These are phyloP conservation scores for Silene noctiflora DNA, from an alignment of 179 eudicot species.

Conservation along the genomic window DNA sequence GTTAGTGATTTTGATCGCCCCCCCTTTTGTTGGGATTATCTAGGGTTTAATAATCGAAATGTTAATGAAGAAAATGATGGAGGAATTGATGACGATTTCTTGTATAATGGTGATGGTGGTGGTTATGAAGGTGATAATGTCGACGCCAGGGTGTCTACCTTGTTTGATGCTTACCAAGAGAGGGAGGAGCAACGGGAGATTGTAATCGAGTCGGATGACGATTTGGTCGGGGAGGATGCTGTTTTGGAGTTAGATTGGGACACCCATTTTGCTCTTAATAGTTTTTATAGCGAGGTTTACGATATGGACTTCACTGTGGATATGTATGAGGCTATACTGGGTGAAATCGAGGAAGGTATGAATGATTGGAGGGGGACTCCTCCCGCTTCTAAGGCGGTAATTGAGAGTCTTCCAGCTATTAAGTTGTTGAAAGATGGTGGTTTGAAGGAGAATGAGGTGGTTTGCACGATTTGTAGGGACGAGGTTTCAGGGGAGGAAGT, in stretches of 20 bases:
- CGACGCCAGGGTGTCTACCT: constrained; percentile 24
- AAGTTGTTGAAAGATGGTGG: constrained; percentile 9
- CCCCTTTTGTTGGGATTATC: constrained; percentile 42
- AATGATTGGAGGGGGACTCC: constrained; percentile 42
- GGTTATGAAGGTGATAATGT: constrained; percentile 24
- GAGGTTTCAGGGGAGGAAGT: constrained; percentile 30
- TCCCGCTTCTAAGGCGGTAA: constrained; percentile 36
- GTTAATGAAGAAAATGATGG: not conserved
- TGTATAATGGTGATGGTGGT: constrained; percentile 20
- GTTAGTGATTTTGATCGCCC: constrained; percentile 39
- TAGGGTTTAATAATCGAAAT: constrained; percentile 31
- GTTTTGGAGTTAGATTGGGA: constrained; percentile 45
- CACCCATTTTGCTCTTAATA: constrained; percentile 32
- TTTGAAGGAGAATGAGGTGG: constrained; percentile 23
- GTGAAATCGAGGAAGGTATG: constrained; percentile 37
- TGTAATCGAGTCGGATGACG: constrained; percentile 27
- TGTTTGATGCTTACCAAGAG: constrained; percentile 30
- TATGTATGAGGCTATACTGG: constrained; percentile 31
- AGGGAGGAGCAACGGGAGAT: constrained; percentile 32
- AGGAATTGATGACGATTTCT: constrained; percentile 21
- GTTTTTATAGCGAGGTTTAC: constrained; percentile 33
- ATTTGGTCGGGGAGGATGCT: constrained; percentile 31
- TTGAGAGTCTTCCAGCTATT: constrained; percentile 34
- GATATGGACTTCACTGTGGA: constrained; percentile 39
- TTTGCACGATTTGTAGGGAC: constrained; percentile 44